phyloP scores from a whole-genome alignment of 176 grass and related monocot genomes.

The Tuctoria greenei region DNA sequence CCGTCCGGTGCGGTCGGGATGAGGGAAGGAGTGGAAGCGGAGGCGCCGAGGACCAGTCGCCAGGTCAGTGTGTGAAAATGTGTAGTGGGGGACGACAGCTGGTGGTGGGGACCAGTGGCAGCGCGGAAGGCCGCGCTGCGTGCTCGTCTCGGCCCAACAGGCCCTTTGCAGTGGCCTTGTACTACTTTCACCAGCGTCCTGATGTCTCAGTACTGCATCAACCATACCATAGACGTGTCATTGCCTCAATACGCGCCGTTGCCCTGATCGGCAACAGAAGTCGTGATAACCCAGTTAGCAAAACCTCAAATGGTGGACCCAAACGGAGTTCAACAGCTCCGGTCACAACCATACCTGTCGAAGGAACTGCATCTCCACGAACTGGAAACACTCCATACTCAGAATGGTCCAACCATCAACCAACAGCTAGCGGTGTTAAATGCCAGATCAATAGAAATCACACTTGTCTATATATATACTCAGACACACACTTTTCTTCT shows the following conservation, averaged over 20 bases:
- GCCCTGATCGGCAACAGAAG: background rate
- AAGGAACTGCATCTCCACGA: background rate
- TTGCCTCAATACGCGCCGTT: background rate
- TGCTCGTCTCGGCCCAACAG: background rate
- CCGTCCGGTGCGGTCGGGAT: conserved; percentile 11
- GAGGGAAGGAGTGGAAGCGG: conserved; percentile 8
- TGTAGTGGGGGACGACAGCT: conserved; percentile 23
- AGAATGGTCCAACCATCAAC: conserved; percentile 7
- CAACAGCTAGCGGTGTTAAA: conserved; percentile 21
- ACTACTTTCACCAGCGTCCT: no score
- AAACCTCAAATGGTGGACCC: background rate
- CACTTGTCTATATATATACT: conserved; percentile 18
- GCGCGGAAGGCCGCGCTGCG: conserved; percentile 16
- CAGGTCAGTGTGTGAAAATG: background rate
- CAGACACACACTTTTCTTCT: background rate
- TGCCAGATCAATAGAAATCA: conserved; percentile 31
- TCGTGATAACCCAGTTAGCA: background rate
- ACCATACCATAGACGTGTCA: background rate
- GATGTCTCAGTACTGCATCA: no score
- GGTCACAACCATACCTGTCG: background rate
- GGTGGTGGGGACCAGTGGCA: conserved; percentile 35
- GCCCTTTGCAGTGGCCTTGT: no score
- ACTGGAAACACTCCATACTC: background rate
- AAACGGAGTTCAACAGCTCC: background rate
- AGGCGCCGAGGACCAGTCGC: conserved; percentile 33